Conservation (phyloP, 331 rosid species). For the Ulmus americana region DNA sequence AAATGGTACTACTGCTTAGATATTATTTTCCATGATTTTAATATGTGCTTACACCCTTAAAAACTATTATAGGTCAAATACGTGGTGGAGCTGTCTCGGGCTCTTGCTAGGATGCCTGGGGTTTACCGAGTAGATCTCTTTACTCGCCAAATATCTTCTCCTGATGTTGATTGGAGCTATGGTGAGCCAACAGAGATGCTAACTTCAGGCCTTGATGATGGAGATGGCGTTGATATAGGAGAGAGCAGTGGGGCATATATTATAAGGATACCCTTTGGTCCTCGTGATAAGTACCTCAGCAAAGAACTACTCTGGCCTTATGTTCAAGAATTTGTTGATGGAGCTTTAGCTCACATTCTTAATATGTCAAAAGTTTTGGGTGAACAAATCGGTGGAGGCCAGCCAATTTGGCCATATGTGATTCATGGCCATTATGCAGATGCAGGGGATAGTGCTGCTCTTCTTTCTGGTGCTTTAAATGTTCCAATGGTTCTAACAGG, state of each 20-base stretch:
- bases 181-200: constrained; percentile 93
- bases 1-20: constrained; percentile 1
- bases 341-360: constrained; percentile 82
- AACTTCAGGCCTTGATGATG: constrained; percentile 48
- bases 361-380: constrained; percentile 87
- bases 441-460: constrained; percentile 89
- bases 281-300: constrained; percentile 60
- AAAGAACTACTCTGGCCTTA: constrained; percentile 90
- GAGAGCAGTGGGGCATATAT: constrained; percentile 96
- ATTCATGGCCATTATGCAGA: constrained; percentile 92
- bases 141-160: constrained; percentile 72
- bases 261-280: constrained; percentile 79
- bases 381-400: constrained; percentile 76
- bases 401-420: constrained; percentile 89
- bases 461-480: constrained; percentile 85
- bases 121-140: constrained; percentile 86
- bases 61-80: constrained; percentile 58
- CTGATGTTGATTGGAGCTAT: constrained; percentile 89
- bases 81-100: constrained; percentile 87
- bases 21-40: constrained; percentile 6
- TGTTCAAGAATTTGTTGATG: constrained; percentile 82
- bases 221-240: constrained; percentile 46
- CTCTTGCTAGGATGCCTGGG: constrained; percentile 85
- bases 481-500: constrained; percentile 90
- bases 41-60: constrained; percentile 17